A percentile compares a stretch with the other conserved stretches of the same genome.
phyloP scores from a whole-genome alignment of 305 asterid genomes.

The Coffea humblotiana region DNA sequence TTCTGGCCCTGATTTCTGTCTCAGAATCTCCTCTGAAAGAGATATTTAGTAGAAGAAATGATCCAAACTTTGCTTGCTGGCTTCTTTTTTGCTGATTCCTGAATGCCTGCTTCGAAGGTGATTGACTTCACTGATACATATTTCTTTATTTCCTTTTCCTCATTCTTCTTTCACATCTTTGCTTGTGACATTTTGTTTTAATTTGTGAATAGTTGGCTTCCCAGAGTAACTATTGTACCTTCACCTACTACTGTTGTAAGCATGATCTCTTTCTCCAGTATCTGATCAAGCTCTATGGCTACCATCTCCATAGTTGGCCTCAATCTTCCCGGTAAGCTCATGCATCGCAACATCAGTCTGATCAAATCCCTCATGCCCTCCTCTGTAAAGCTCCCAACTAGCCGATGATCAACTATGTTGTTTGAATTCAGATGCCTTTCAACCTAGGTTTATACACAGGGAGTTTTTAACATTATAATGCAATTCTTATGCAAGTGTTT shows the following conservation, averaged over 20 bases:
- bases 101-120: neutral
- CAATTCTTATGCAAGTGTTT: neutral
- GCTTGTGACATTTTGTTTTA: conserved; percentile 15
- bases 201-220: conserved; percentile 64
- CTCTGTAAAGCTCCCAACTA: conserved; percentile 52
- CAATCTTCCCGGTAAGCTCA: conserved; percentile 44
- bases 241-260: conserved; percentile 64
- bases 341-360: conserved; percentile 50
- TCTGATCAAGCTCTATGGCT: conserved; percentile 51
- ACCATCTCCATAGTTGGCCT: conserved; percentile 57
- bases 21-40: neutral
- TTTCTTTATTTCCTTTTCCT: neutral
- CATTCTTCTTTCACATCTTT: conserved; percentile 2
- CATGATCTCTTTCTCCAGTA: conserved; percentile 60
- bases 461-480: neutral
- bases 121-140: neutral
- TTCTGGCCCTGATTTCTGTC: too few species aligned
- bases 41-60: neutral
- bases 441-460: conserved; percentile 32
- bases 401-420: conserved; percentile 44
- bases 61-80: neutral
- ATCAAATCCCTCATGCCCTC: conserved; percentile 66
- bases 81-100: neutral
- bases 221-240: conserved; percentile 55
- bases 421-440: conserved; percentile 38